These are phyloP conservation scores for Neurospora sp. DNA, from an alignment of 495 filamentous ascomycete species.

Conservation along the genomic window DNA sequence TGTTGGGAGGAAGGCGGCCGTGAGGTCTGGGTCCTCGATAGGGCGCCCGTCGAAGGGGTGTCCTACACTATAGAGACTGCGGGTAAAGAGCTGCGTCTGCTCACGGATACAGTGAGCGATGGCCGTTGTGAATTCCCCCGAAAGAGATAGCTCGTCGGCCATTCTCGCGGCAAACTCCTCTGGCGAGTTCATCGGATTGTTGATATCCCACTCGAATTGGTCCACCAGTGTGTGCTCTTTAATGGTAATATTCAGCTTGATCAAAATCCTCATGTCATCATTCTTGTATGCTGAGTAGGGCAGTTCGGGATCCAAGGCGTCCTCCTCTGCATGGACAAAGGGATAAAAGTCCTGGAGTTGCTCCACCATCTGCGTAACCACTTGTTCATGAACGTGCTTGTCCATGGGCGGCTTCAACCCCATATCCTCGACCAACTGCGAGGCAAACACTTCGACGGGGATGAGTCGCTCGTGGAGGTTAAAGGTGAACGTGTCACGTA, in stretches of 20 bases:
- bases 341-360: constrained; percentile 91
- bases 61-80: constrained; percentile 82
- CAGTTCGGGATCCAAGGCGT: constrained; percentile 77
- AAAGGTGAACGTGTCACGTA: constrained; percentile 97
- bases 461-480: constrained; percentile 88
- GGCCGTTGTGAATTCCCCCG: constrained; percentile 92
- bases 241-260: constrained; percentile 97
- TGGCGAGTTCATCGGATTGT: constrained; percentile 83
- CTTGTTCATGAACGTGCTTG: constrained; percentile 62
- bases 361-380: constrained; percentile 71
- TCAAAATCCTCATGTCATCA: constrained; percentile 91
- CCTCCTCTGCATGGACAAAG: constrained; percentile 79
- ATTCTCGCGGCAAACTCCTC: constrained; percentile 88
- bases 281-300: constrained; percentile 95
- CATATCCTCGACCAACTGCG: constrained; percentile 86
- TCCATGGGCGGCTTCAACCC: constrained; percentile 56
- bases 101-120: constrained; percentile 97
- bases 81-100: constrained; percentile 86
- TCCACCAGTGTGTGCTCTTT: constrained; percentile 89
- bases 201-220: constrained; percentile 99
- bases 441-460: constrained; percentile 67
- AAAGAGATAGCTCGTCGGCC: constrained; percentile 82
- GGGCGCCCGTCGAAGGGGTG: constrained; percentile 93
- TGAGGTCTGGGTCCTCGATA: constrained; percentile 82
- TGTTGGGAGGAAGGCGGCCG: constrained; percentile 73